phyloP scores from a whole-genome alignment of 345 rosid species.

The Syzygium oleosum region DNA sequence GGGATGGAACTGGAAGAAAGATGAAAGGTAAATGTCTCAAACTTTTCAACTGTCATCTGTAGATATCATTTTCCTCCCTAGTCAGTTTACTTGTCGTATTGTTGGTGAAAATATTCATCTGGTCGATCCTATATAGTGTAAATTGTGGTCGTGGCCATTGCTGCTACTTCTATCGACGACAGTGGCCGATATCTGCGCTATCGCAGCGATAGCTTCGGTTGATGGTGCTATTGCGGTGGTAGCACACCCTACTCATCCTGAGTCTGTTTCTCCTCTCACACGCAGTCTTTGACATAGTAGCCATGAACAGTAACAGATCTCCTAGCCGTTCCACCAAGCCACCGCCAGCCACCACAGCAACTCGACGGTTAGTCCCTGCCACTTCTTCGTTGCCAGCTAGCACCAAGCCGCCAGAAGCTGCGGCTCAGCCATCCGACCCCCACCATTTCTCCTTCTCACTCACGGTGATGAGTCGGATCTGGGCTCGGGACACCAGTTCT shows the following conservation, averaged over 20 bases:
- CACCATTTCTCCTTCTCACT: background rate
- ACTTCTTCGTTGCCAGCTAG: background rate
- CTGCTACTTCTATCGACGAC: background rate
- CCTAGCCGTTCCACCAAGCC: background rate
- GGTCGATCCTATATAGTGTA: no score
- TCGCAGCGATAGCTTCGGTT: no score
- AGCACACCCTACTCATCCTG: no score
- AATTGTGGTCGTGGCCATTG: background rate
- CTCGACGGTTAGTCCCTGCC: background rate
- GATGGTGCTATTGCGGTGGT: no score
- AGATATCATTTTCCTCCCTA: background rate
- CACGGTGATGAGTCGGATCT: rapidly evolving
- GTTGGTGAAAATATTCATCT: background rate
- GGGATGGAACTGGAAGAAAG: background rate
- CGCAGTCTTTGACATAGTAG: no score
- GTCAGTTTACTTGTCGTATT: no score
- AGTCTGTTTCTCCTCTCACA: no score
- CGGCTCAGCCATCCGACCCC: background rate
- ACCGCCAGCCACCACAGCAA: background rate
- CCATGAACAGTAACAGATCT: no score
- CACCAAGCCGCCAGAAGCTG: background rate
- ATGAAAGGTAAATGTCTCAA: background rate
- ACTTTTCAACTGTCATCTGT: rapidly evolving
- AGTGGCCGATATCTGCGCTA: background rate
- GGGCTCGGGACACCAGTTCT: background rate